A percentile compares a stretch with the other conserved stretches of the same genome.
These are phyloP conservation scores for Trifolium pratense DNA, from an alignment of 306 rosid species.

Conservation along the genomic window DNA sequence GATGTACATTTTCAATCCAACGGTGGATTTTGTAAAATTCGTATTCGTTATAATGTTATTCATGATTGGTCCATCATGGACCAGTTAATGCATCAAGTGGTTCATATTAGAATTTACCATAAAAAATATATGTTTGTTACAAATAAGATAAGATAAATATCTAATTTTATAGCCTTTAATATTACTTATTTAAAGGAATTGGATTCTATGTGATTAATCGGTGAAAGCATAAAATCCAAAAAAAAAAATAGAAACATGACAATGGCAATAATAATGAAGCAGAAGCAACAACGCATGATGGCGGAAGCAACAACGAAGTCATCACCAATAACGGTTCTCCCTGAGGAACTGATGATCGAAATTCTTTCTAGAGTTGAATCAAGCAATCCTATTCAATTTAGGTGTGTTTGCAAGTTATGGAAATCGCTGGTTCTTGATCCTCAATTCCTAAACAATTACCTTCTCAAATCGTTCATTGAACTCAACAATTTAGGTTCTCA, in stretches of 20 bases:
- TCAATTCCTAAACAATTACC: conserved; percentile 1
- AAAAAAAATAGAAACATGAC: background rate
- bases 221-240: too few relatives aligned
- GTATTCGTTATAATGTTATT: too few relatives aligned
- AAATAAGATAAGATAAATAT: too few relatives aligned
- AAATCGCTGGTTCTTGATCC: conserved; percentile 43
- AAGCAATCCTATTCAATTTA: conserved; percentile 32
- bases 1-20: too few relatives aligned
- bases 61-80: too few relatives aligned
- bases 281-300: conserved; percentile 36
- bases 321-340: conserved; percentile 2
- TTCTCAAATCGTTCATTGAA: conserved; percentile 29
- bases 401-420: conserved; percentile 50
- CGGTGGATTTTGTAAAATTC: too few relatives aligned
- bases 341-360: conserved; percentile 45
- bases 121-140: too few relatives aligned
- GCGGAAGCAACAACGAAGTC: background rate
- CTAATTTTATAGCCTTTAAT: too few relatives aligned
- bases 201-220: too few relatives aligned
- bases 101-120: too few relatives aligned
- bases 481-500: conserved; percentile 38
- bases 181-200: too few relatives aligned
- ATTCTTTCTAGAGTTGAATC: conserved; percentile 37
- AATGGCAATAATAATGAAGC: conserved; percentile 27
- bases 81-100: too few relatives aligned